phyloP scores from a whole-genome alignment of 176 grass and related monocot species.

The Chrysopogon serrulatus region DNA sequence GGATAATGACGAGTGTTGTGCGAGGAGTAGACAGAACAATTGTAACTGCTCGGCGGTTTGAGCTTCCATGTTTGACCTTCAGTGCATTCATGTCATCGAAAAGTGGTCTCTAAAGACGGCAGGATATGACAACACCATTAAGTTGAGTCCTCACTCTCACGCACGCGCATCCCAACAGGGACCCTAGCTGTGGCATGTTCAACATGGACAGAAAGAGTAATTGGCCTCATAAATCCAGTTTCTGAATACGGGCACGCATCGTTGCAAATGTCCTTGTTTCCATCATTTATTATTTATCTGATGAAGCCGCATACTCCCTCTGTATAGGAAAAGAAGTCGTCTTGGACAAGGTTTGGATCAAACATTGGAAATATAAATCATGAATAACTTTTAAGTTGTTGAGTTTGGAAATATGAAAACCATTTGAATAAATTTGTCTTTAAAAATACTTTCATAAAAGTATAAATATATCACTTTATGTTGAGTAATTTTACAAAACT shows the following conservation, averaged over 20 bases:
- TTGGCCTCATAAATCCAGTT: background rate
- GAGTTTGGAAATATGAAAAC: too few relatives aligned
- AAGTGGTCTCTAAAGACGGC: slow-evolving; percentile 10
- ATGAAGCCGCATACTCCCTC: too few relatives aligned
- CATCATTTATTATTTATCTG: background rate
- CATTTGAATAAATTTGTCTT: too few relatives aligned
- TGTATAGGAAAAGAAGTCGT: too few relatives aligned
- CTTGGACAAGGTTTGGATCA: too few relatives aligned
- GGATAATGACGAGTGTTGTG: background rate
- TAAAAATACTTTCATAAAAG: too few relatives aligned
- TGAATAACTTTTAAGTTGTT: too few relatives aligned
- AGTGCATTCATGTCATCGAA: background rate
- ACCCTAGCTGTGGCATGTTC: background rate
- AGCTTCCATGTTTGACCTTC: background rate
- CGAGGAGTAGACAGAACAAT: background rate
- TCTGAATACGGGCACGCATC: slow-evolving; percentile 15
- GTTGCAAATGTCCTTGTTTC: background rate
- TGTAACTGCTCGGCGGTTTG: background rate
- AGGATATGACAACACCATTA: background rate
- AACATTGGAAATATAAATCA: too few relatives aligned
- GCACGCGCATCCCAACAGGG: background rate
- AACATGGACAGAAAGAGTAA: background rate
- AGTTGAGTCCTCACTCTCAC: background rate
- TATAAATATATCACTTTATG: too few relatives aligned
- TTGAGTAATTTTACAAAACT: too few relatives aligned